Percentiles rank a stretch among this genome's conserved stretches.
Evolutionary conservation across 345 rosid species (phyloP).

Genomic region (Psidium friedrichsthalianum): DNA sequence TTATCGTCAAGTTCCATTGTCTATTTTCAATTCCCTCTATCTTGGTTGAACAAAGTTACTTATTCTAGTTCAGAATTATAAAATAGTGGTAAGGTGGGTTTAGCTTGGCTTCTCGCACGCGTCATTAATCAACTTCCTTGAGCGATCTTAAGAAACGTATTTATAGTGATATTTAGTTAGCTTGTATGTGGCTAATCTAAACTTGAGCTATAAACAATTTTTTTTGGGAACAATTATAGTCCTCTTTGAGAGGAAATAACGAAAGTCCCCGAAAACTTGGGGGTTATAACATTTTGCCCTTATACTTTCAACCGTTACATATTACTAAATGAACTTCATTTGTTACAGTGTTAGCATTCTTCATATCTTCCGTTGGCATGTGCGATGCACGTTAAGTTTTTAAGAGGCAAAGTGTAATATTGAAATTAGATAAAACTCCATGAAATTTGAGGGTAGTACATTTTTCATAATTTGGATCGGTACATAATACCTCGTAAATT

Average conservation of each 20-base stretch:
- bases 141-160: neutral
- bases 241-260: no score
- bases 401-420: no score
- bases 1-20: neutral
- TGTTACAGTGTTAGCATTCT: no score
- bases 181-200: neutral
- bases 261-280: no score
- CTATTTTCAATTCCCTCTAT: neutral
- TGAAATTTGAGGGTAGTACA: neutral
- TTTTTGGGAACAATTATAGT: no score
- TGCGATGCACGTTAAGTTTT: no score
- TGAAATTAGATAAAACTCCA: neutral
- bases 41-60: neutral
- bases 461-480: neutral
- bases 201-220: neutral
- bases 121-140: neutral
- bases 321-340: no score
- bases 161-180: neutral
- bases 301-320: no score
- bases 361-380: no score
- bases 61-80: neutral
- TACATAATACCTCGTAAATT: neutral
- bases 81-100: neutral
- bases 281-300: no score
- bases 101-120: neutral